phyloP scores from a whole-genome alignment of 805 yeast species.

The Sugiyamaella lignohabitans region DNA sequence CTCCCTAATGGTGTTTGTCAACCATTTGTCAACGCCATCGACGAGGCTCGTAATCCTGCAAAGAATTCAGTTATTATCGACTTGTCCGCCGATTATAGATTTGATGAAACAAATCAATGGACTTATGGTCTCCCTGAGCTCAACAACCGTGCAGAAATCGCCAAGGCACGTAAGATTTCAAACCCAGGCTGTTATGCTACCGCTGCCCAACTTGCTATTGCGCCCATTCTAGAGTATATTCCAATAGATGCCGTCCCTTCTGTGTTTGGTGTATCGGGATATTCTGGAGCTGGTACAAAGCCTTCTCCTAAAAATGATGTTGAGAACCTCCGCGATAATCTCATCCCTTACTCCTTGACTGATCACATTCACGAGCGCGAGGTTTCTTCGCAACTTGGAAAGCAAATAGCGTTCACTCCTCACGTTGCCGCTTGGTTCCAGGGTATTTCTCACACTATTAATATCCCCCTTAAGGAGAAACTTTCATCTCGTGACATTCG shows the following conservation, averaged over 20 bases:
- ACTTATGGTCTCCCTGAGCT: conserved; percentile 93
- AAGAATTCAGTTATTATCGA: conserved; percentile 79
- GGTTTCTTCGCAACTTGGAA: conserved; percentile 73
- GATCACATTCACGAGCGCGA: conserved; percentile 97
- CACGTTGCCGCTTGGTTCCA: conserved; percentile 99
- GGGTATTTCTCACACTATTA: conserved; percentile 89
- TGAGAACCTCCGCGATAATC: conserved; percentile 64
- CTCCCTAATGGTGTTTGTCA: conserved; percentile 93
- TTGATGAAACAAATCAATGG: conserved; percentile 86
- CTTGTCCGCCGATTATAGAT: conserved; percentile 92
- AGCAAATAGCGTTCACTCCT: conserved; percentile 81
- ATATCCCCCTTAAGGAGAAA: conserved; percentile 66
- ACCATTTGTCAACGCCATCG: conserved; percentile 42
- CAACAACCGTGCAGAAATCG: conserved; percentile 52
- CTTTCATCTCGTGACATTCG: conserved; percentile 77
- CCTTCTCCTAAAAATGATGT: conserved; percentile 95
- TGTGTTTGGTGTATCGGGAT: conserved; percentile 93
- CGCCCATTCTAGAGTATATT: conserved; percentile 65
- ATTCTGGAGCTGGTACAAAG: conserved; percentile 98
- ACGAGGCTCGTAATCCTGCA: conserved; percentile 37
- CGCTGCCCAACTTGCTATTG: conserved; percentile 87
- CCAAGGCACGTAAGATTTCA: conserved; percentile 72
- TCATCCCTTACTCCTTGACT: conserved; percentile 91
- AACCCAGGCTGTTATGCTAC: conserved; percentile 99
- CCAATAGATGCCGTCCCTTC: conserved; percentile 63